phyloP scores from a whole-genome alignment of 2,329 filamentous ascomycete species.

The Fusarium chaquense region DNA sequence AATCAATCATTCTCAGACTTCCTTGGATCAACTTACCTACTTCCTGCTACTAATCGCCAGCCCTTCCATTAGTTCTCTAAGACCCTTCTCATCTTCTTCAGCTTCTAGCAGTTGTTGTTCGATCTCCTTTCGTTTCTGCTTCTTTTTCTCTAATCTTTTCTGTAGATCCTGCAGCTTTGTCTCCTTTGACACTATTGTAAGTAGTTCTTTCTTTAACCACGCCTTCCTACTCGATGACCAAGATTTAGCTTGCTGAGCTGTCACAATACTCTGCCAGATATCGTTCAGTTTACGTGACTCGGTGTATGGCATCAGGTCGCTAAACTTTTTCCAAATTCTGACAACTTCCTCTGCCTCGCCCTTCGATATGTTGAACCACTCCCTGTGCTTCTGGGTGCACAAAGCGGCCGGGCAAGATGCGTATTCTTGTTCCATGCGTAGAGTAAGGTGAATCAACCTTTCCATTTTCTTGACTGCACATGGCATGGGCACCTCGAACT shows the following conservation, averaged over 20 bases:
- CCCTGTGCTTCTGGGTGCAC: not conserved
- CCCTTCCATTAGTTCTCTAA: not conserved
- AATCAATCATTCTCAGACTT: not conserved
- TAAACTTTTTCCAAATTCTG: conserved; percentile 11
- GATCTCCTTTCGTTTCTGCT: not conserved
- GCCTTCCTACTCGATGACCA: not conserved
- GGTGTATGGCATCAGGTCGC: not conserved
- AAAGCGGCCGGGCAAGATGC: not conserved
- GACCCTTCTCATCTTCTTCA: not conserved
- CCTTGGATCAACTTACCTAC: not conserved
- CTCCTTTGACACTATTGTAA: not conserved
- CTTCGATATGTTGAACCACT: conserved; percentile 24
- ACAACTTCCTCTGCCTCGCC: not conserved
- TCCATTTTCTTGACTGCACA: conserved; percentile 9
- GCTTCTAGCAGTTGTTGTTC: not conserved
- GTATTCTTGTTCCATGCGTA: not conserved
- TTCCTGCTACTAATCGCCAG: not conserved
- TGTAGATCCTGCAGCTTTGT: not conserved
- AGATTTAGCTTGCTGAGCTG: accelerated
- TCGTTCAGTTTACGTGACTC: not conserved
- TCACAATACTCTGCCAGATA: not conserved
- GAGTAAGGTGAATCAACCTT: not conserved
- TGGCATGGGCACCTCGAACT: conserved; percentile 1
- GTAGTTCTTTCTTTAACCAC: conserved; percentile 13
- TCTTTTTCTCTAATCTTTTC: not conserved